Base-by-base conservation (phyloP, 2,329 filamentous ascomycete species). In the Didymellaceae sp. region DNA sequence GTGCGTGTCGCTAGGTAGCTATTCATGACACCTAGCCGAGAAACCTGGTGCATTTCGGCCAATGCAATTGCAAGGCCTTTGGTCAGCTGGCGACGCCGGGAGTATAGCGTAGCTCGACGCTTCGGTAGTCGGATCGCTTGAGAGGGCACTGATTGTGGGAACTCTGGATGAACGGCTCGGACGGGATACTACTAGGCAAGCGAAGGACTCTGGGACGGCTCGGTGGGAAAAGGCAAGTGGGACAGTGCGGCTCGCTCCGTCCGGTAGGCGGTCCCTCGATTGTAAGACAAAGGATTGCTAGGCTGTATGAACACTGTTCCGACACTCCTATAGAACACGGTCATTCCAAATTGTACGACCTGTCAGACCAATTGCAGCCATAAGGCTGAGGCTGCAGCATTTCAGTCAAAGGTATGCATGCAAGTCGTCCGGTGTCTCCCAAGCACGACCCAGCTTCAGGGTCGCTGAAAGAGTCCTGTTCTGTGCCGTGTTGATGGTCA, bases 401-500 rank as follows among this genome's bases (percentile, higher is more conserved):
- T 45, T 52, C 50, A 54, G 39, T 38, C 35, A 51, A 52, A 43
- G 32, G 39, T 17, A 39, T 41, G 34, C 47, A 53, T 57, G 43
- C 49, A 48, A 37, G 9, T 42, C 28, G 22, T 61, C 59, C 61
- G 61, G 61, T 63, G 53, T 54, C n/a, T 22, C 22, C 45, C 38
- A 22, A 46, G 43, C 34, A 33, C 24, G 33, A 32, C 26, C 24
- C 32, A 46, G 28, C 22, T 22, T 39, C 14, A 20, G 5, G 31
- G 44, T 31, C 16, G 13, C 20, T n/a, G n/a, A n/a, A n/a, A n/a
- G n/a, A n/a, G n/a, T n/a, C n/a, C n/a, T n/a, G n/a, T 17, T 34
- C 10, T 17, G 31, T 21, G 52, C 51, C 54, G 30, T 11, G 6
- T 38, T 18, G 13, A 18, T 41, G 31, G 33, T 22, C 18, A 58